These are phyloP conservation scores for Euphorbia peplus DNA, from an alignment of 345 rosid species.

Conservation along the genomic window DNA sequence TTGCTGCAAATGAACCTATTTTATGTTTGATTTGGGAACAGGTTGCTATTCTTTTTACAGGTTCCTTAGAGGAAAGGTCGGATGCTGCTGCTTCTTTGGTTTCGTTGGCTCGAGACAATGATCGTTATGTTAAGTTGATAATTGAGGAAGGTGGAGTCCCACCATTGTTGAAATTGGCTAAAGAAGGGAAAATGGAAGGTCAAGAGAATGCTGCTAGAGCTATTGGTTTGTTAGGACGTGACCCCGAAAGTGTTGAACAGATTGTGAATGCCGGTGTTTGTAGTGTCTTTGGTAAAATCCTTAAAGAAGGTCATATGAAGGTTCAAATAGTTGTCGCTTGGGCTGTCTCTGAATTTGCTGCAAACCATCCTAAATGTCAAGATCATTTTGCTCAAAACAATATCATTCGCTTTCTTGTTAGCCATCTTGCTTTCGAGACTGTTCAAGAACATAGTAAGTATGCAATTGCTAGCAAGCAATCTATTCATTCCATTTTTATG, in stretches of 20 bases:
- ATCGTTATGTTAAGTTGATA: conserved; percentile 65
- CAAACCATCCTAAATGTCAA: conserved; percentile 30
- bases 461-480: conserved; percentile 26
- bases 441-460: conserved; percentile 57
- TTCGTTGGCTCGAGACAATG: conserved; percentile 76
- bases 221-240: conserved; percentile 66
- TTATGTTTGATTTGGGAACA: conserved; percentile 87
- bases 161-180: conserved; percentile 66
- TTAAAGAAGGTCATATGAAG: conserved; percentile 69
- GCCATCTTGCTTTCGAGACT: conserved; percentile 85
- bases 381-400: conserved; percentile 35
- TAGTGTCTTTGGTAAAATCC: conserved; percentile 68
- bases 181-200: conserved; percentile 71
- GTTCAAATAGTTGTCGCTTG: conserved; percentile 29
- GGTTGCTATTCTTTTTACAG: conserved; percentile 64
- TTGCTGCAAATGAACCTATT: conserved; percentile 84
- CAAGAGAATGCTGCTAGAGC: conserved; percentile 85
- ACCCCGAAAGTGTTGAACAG: conserved; percentile 72
- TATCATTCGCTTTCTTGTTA: conserved; percentile 64
- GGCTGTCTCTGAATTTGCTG: conserved; percentile 33
- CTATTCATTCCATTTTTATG: conserved; percentile 28
- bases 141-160: conserved; percentile 90
- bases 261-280: conserved; percentile 73
- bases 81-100: conserved; percentile 81
- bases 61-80: conserved; percentile 49